Base-by-base conservation (phyloP, 805 yeast species). In the Candida patagonica region DNA sequence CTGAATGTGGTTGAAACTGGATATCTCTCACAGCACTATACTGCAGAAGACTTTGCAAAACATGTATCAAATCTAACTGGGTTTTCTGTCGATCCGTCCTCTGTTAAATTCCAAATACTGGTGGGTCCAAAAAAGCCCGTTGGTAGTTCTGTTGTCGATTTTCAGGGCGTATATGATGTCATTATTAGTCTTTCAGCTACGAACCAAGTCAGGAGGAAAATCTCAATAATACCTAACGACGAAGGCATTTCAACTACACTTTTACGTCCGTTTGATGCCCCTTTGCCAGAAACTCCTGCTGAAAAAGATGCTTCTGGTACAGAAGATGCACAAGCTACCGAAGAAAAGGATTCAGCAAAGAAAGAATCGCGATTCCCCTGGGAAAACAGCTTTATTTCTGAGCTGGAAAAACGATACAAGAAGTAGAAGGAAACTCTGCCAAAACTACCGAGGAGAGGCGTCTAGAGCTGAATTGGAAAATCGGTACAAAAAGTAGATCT, bases 1-100 rank as follows among this genome's bases (percentile, higher is more conserved):
- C 20, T 39, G 16, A 30, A 35, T 3, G 36, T 42, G 5, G 33
- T 34, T 13, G 37, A 27, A 4, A 27, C 45, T 15, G 52, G 52
- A 9, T 42, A 32, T 32, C 37, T 48, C 21, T 17, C 23, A 13
- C 17, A 19, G 1, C 33, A 37, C 19, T 27, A 37, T 32, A 42
- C 44, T 6, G 32, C n/a, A 15, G 30, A 15, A 4, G 41, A 46
- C 6, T 13, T 46, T 16, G 38, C 45, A 13, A 30, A 38, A 17
- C 41, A 39, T 17, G 33, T 45, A 12, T 38, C 38, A 12, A 25
- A 31, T 22, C 40, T 48, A 17, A 38, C 43, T 13, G 52, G 50
- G 3, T 27, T 31, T n/a, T 27, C 31, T 3, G 30, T 48, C 15
- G 30, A 42, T 26, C 26, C 42, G 10, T 20, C 31, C 26, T 19